phyloP scores from a whole-genome alignment of 768 basidiomycete species.

The Phylloporus scabripes region DNA sequence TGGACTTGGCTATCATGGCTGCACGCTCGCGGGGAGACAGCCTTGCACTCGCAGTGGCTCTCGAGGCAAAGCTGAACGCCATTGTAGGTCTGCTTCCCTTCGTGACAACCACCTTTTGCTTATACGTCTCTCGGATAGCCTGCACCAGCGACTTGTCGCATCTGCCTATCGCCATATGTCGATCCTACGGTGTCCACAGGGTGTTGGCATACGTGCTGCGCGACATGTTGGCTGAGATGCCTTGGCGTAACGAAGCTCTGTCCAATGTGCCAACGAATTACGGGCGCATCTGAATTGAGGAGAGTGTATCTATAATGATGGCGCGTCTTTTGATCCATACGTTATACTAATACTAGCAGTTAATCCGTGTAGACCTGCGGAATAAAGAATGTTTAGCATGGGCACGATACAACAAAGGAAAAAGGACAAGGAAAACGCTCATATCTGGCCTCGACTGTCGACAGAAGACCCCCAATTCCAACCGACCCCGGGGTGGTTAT shows the following conservation, averaged over 20 bases:
- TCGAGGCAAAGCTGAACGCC: constrained; percentile 57
- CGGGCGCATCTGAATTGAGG: constrained; percentile 66
- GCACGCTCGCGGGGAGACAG: constrained; percentile 48
- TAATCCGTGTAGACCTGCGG: constrained; percentile 4
- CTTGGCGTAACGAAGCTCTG: constrained; percentile 77
- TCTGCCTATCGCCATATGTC: constrained; percentile 71
- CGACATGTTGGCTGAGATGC: constrained; percentile 81
- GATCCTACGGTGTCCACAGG: constrained; percentile 80
- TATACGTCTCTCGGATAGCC: constrained; percentile 11
- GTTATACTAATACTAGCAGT: constrained; percentile 3
- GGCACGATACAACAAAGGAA: neutral
- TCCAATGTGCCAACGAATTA: constrained; percentile 85
- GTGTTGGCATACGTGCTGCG: constrained; percentile 85
- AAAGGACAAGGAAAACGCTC: constrained; percentile 34
- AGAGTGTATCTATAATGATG: constrained; percentile 58
- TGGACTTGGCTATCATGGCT: constrained; percentile 44
- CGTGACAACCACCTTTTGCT: constrained; percentile 26
- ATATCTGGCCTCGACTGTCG: constrained; percentile 88
- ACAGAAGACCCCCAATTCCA: constrained; percentile 42
- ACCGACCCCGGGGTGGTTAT: constrained; percentile 50
- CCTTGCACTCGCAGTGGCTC: constrained; percentile 44
- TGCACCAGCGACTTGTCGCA: constrained; percentile 49
- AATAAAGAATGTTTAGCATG: constrained; percentile 4
- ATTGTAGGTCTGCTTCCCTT: constrained; percentile 44
- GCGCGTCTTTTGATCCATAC: neutral